Evolutionary conservation across 140 eudicot genomes (phyloP).

Genomic region (Stevia rebaudiana): DNA sequence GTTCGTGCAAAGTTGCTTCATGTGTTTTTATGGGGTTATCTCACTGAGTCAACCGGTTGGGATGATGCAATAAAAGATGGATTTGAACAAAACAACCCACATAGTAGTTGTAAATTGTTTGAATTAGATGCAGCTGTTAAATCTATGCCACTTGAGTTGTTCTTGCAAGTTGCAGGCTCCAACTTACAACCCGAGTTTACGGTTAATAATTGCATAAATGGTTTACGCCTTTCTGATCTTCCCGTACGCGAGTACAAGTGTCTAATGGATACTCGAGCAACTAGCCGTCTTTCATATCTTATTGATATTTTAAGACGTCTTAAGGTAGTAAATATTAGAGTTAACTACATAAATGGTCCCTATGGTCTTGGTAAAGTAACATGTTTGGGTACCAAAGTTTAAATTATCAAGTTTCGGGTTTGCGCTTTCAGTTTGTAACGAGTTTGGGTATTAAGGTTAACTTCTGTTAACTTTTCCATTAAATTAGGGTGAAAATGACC

Average conservation of each 20-base stretch:
- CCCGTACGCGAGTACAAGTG: slow-evolving; percentile 52
- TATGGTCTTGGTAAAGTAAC: too few species aligned
- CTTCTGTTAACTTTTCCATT: too few species aligned
- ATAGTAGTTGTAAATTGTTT: slow-evolving; percentile 57
- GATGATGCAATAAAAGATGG: slow-evolving; percentile 45
- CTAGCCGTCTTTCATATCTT: slow-evolving; percentile 61
- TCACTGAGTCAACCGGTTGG: slow-evolving; percentile 49
- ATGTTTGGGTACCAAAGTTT: too few species aligned
- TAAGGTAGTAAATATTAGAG: slow-evolving; percentile 74
- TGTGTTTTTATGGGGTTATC: slow-evolving; percentile 64
- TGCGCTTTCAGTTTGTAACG: too few species aligned
- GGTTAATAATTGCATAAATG: slow-evolving; percentile 64
- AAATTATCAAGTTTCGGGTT: too few species aligned
- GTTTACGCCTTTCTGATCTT: slow-evolving; percentile 74
- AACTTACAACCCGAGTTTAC: slow-evolving; percentile 45
- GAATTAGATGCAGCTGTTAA: slow-evolving; percentile 58
- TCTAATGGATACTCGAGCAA: slow-evolving; percentile 74
- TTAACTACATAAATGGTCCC: too few species aligned
- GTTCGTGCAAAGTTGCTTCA: slow-evolving; percentile 75
- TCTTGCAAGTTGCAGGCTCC: slow-evolving; percentile 80
- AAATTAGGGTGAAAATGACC: too few species aligned
- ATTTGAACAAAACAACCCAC: slow-evolving; percentile 51
- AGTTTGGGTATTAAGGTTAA: too few species aligned
- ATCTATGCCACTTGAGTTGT: slow-evolving; percentile 89
- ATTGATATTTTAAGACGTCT: slow-evolving; percentile 66